A percentile compares a stretch with the other conserved stretches of the same genome.
phyloP scores from a whole-genome alignment of 2,329 filamentous ascomycete genomes.

The Aspergillus sp. region DNA sequence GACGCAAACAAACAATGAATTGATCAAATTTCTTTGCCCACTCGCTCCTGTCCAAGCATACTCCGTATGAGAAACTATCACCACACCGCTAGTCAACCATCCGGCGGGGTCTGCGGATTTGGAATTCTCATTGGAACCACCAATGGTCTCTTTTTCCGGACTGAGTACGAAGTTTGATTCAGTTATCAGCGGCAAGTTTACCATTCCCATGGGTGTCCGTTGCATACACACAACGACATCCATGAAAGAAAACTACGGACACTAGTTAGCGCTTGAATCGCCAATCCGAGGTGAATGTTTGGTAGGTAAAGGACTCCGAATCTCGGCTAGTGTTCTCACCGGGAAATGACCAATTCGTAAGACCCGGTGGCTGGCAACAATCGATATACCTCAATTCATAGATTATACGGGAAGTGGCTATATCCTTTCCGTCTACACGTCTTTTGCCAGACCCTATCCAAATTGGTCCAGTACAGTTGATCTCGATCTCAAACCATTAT shows the following conservation, averaged over 20 bases:
- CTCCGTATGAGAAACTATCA: neutral
- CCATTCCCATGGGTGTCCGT: neutral
- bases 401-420: neutral
- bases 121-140: neutral
- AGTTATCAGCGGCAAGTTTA: neutral
- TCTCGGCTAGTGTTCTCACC: neutral
- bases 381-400: neutral
- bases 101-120: neutral
- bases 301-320: neutral
- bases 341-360: neutral
- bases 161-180: neutral
- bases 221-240: neutral
- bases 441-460: neutral
- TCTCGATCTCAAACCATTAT: too few species aligned
- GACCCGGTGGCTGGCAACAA: neutral
- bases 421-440: neutral
- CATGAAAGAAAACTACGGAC: neutral
- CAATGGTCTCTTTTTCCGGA: neutral
- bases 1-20: neutral
- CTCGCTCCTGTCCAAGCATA: neutral
- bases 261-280: neutral
- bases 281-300: neutral
- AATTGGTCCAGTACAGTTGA: neutral
- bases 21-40: neutral
- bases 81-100: neutral